Evolutionary conservation across 768 basidiomycete species (phyloP).

Genomic region (Sarcodon sp.): DNA sequence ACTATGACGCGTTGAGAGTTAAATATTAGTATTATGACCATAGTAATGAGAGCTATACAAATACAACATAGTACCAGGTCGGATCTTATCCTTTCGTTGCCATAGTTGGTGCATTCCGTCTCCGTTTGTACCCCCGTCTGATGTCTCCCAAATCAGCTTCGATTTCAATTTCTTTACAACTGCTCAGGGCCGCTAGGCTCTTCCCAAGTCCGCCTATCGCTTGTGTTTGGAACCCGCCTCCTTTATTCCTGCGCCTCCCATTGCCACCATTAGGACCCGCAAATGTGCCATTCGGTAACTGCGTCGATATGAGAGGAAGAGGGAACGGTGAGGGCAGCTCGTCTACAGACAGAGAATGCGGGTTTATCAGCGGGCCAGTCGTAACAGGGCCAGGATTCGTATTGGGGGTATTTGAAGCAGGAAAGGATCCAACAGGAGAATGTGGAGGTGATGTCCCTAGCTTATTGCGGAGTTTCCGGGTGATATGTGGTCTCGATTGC

Average conservation of each 20-base stretch:
- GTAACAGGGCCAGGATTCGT: slow-evolving; percentile 46
- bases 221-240: slow-evolving; percentile 37
- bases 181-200: slow-evolving; percentile 43
- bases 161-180: slow-evolving; percentile 54
- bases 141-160: slow-evolving; percentile 73
- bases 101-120: slow-evolving; percentile 25
- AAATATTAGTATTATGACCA: too few species aligned
- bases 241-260: slow-evolving; percentile 22
- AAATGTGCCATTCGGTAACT: slow-evolving; percentile 14
- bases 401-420: slow-evolving; percentile 19
- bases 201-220: slow-evolving; percentile 62
- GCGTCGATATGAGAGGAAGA: slow-evolving; percentile 48
- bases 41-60: too few species aligned
- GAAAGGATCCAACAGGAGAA: slow-evolving; percentile 20
- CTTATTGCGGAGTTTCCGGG: slow-evolving; percentile 77
- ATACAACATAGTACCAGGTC: background rate
- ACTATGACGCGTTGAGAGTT: too few species aligned
- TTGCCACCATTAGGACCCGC: slow-evolving; percentile 12
- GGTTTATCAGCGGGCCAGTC: slow-evolving; percentile 60
- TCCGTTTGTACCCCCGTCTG: slow-evolving; percentile 56
- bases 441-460: slow-evolving; percentile 61
- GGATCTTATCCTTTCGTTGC: slow-evolving; percentile 2
- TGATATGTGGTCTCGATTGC: slow-evolving; percentile 69
- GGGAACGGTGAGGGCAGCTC: slow-evolving; percentile 83
- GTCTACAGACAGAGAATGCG: slow-evolving; percentile 76